Percentiles rank a stretch among this genome's conserved stretches.
Conservation (phyloP, 2,329 filamentous ascomycete genomes). For the Aspergillus fumigatus region DNA sequence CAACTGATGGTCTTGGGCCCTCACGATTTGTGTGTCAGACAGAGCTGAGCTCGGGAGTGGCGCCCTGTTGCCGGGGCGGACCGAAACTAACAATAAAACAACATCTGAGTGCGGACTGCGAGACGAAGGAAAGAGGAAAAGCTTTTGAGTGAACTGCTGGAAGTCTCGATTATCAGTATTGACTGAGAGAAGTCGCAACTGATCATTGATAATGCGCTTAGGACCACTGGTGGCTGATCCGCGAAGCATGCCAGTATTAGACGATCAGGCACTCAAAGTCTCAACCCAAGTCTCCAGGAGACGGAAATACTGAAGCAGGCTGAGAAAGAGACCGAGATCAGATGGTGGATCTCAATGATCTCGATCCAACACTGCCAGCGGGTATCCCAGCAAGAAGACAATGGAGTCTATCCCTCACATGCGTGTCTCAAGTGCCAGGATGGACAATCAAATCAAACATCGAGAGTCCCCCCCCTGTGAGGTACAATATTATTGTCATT, state of each 20-base stretch:
- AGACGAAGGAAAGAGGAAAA: background rate
- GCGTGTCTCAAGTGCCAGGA: background rate
- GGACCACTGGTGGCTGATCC: background rate
- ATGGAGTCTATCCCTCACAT: background rate
- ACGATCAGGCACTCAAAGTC: background rate
- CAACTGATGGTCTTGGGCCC: background rate
- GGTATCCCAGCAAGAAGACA: background rate
- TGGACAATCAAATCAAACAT: background rate
- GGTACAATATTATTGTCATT: too few species aligned
- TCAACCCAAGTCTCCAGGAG: background rate
- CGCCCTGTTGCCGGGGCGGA: conserved; percentile 7
- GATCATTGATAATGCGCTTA: background rate
- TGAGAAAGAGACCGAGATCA: background rate
- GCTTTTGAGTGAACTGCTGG: background rate
- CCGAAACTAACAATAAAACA: conserved; percentile 4
- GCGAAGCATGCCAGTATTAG: background rate
- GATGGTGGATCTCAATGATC: background rate
- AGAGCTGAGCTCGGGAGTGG: conserved; percentile 6
- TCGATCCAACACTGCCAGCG: background rate
- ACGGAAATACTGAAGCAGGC: background rate
- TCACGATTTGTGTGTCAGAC: background rate
- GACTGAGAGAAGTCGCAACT: background rate
- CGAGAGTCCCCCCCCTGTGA: background rate
- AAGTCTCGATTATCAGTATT: background rate
- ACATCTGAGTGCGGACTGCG: background rate